A percentile compares a stretch with the other conserved stretches of the same genome.
Conservation (phyloP, 495 filamentous ascomycete species). For the Penicillium fimorum region DNA sequence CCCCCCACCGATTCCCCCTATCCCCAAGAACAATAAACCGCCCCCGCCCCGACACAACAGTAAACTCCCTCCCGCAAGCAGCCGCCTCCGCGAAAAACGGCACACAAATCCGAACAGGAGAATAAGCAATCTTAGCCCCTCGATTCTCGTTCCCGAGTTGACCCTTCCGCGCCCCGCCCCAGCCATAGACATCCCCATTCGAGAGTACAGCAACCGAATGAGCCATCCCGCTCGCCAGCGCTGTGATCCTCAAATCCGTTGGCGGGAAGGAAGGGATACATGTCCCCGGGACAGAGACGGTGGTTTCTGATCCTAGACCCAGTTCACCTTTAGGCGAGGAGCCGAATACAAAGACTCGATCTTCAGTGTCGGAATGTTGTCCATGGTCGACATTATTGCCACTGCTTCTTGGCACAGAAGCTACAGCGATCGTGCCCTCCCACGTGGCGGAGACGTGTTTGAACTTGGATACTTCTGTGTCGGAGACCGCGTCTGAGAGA, state of each 20-base stretch:
- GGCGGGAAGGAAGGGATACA: slow-evolving; percentile 63
- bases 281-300: slow-evolving; percentile 7
- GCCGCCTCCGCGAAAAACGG: slow-evolving; percentile 52
- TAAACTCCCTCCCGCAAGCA: slow-evolving; percentile 81
- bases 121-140: slow-evolving; percentile 45
- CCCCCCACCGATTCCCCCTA: slow-evolving; percentile 58
- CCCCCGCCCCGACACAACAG: slow-evolving; percentile 57
- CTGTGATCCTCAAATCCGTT: slow-evolving; percentile 43
- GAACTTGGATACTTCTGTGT: slow-evolving; percentile 23
- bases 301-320: slow-evolving; percentile 51
- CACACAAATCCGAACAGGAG: slow-evolving; percentile 58
- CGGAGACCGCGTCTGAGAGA: slow-evolving; percentile 15
- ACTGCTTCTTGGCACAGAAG: slow-evolving; percentile 18
- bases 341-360: slow-evolving; percentile 61
- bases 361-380: neutral
- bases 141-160: slow-evolving; percentile 61
- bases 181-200: slow-evolving; percentile 79
- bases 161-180: slow-evolving; percentile 82
- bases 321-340: slow-evolving; percentile 68
- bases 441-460: slow-evolving; percentile 65
- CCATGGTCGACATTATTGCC: neutral
- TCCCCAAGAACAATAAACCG: slow-evolving; percentile 62
- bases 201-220: slow-evolving; percentile 72
- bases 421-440: slow-evolving; percentile 65
- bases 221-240: slow-evolving; percentile 68